Percentiles rank a stretch among this genome's conserved stretches.
phyloP scores from a whole-genome alignment of 768 basidiomycete genomes.

The Favolaschia claudopus region DNA sequence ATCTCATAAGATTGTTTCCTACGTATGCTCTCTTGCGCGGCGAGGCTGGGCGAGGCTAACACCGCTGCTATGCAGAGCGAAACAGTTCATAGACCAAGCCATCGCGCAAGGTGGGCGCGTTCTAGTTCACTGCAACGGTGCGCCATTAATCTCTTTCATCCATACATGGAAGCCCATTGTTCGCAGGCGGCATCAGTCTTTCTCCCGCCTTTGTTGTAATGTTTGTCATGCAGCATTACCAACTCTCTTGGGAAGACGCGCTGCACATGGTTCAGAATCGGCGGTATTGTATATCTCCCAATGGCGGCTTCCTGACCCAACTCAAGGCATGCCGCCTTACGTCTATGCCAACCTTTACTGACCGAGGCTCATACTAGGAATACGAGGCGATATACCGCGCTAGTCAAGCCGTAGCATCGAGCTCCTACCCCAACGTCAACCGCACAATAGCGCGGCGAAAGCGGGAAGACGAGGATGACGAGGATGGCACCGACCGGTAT shows the following conservation, averaged over 20 bases:
- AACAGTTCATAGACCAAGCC: conserved; percentile 76
- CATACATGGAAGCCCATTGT: background rate
- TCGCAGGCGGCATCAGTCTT: conserved; percentile 81
- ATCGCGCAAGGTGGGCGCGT: conserved; percentile 72
- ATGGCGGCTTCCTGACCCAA: conserved; percentile 90
- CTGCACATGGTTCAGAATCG: conserved; percentile 89
- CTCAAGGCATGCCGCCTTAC: conserved; percentile 83
- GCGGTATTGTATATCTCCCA: conserved; percentile 93
- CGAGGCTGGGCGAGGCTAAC: too few relatives aligned
- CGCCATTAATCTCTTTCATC: conserved; percentile 27
- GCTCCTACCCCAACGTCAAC: conserved; percentile 56
- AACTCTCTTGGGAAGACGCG: conserved; percentile 87
- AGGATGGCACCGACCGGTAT: conserved; percentile 52
- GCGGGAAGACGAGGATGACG: conserved; percentile 78
- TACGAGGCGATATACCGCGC: conserved; percentile 94
- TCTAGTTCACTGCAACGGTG: conserved; percentile 90
- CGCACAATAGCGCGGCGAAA: conserved; percentile 66
- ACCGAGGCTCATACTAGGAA: conserved; percentile 57
- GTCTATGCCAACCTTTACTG: background rate
- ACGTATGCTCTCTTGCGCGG: conserved; percentile 51
- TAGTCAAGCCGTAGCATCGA: conserved; percentile 71
- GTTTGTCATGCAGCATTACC: conserved; percentile 90
- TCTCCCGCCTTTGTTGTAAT: conserved; percentile 92
- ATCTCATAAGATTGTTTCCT: conserved; percentile 92
- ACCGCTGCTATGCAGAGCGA: conserved; percentile 59